phyloP scores from a whole-genome alignment of 1,139 yeast species.

The Debaryomycetaceae sp. region DNA sequence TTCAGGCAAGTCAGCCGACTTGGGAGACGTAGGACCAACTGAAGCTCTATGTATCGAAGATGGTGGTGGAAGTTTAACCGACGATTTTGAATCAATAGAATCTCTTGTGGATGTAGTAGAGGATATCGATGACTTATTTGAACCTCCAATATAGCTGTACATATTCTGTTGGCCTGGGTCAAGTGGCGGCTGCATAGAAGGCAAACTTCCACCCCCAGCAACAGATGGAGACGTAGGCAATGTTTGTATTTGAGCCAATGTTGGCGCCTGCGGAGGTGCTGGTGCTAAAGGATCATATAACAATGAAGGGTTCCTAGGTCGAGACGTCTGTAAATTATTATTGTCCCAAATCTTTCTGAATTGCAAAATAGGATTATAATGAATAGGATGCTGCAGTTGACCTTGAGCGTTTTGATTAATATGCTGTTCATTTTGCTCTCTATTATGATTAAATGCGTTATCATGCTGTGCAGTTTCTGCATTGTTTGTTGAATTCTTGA shows the following conservation, averaged over 20 bases:
- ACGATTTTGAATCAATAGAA: conserved; percentile 8
- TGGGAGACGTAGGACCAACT: conserved; percentile 6
- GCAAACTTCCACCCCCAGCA: background rate
- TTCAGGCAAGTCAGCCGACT: conserved; percentile 8
- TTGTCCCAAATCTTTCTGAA: conserved; percentile 42
- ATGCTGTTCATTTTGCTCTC: conserved; percentile 1
- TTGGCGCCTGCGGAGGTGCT: conserved; percentile 12
- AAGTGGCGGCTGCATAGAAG: conserved; percentile 5
- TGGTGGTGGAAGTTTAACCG: conserved; percentile 19
- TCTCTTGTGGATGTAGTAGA: conserved; percentile 2
- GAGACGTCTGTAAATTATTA: conserved; percentile 9
- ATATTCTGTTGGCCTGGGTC: background rate
- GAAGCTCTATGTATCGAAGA: conserved; percentile 13
- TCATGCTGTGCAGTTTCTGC: background rate
- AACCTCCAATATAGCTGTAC: background rate
- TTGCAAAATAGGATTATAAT: conserved; percentile 29
- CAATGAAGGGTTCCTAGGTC: conserved; percentile 35
- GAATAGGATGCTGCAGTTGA: conserved; percentile 15
- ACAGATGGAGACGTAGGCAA: background rate
- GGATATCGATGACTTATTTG: conserved; percentile 2
- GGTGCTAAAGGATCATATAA: conserved; percentile 40
- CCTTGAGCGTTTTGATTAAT: conserved; percentile 1
- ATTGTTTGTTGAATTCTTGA: background rate
- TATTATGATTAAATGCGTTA: background rate
- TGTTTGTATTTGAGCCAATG: background rate